Conservation (phyloP, 495 filamentous ascomycete species). For the Amniculicola lignicola region DNA sequence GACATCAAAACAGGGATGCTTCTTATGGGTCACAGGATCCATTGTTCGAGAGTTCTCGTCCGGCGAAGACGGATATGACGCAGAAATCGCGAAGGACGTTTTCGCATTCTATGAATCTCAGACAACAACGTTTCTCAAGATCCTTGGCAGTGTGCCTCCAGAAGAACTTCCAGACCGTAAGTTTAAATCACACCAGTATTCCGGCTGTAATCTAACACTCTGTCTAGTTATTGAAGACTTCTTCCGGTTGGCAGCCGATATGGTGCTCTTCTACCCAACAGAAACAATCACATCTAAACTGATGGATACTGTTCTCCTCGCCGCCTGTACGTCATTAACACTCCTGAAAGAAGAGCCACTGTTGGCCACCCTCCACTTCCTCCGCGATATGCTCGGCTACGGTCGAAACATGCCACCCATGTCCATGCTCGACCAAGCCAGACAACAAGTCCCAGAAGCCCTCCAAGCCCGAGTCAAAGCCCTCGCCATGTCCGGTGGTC, state of each 20-base stretch:
- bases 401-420: slow-evolving; percentile 72
- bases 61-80: slow-evolving; percentile 77
- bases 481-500: slow-evolving; percentile 68
- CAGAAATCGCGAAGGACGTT: slow-evolving; percentile 78
- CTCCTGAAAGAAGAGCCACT: slow-evolving; percentile 88
- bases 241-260: slow-evolving; percentile 87
- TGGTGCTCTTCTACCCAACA: slow-evolving; percentile 85
- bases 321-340: slow-evolving; percentile 76
- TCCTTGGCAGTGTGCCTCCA: slow-evolving; percentile 81
- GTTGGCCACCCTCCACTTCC: slow-evolving; percentile 85
- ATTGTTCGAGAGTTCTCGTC: slow-evolving; percentile 94
- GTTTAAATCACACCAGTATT: slow-evolving; percentile 20
- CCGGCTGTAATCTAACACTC: background rate
- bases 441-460: slow-evolving; percentile 41
- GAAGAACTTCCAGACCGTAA: slow-evolving; percentile 82
- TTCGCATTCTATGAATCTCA: slow-evolving; percentile 95
- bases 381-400: slow-evolving; percentile 89
- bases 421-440: slow-evolving; percentile 57
- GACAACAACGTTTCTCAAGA: slow-evolving; percentile 77
- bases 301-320: slow-evolving; percentile 77
- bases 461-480: slow-evolving; percentile 61
- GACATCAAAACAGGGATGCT: slow-evolving; percentile 86
- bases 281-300: slow-evolving; percentile 73
- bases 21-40: slow-evolving; percentile 93
- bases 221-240: slow-evolving; percentile 89